phyloP scores from a whole-genome alignment of 2,329 filamentous ascomycete genomes.

The Colletotrichum lini region DNA sequence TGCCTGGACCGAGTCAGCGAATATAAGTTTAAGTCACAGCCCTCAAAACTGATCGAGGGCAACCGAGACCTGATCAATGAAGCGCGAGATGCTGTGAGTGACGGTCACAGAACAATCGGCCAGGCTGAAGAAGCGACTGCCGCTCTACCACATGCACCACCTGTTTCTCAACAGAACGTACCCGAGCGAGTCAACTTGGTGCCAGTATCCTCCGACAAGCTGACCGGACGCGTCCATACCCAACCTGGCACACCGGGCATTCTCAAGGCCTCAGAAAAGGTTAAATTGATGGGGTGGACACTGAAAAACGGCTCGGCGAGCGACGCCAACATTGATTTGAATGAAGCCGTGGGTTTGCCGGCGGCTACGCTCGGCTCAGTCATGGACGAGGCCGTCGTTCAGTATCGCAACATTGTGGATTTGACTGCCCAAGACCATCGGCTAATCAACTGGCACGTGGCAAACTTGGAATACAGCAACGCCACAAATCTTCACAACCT shows the following conservation, averaged over 20 bases:
- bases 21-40: slow-evolving; percentile 84
- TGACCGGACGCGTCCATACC: slow-evolving; percentile 81
- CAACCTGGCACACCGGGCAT: slow-evolving; percentile 79
- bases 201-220: slow-evolving; percentile 75
- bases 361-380: slow-evolving; percentile 88
- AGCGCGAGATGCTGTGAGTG: slow-evolving; percentile 81
- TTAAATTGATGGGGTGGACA: slow-evolving; percentile 85
- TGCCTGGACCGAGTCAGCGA: slow-evolving; percentile 91
- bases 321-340: slow-evolving; percentile 79
- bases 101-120: slow-evolving; percentile 79
- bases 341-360: slow-evolving; percentile 72
- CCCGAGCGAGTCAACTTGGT: slow-evolving; percentile 70
- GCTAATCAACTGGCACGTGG: slow-evolving; percentile 97
- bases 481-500: slow-evolving; percentile 89
- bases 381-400: slow-evolving; percentile 90
- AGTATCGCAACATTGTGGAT: slow-evolving; percentile 88
- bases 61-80: slow-evolving; percentile 86
- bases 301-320: slow-evolving; percentile 75
- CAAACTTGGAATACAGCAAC: slow-evolving; percentile 98
- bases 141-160: slow-evolving; percentile 69
- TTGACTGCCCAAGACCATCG: slow-evolving; percentile 89
- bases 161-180: slow-evolving; percentile 68
- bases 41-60: slow-evolving; percentile 82
- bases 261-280: slow-evolving; percentile 82
- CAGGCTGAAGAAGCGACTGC: slow-evolving; percentile 80